Base-by-base conservation (phyloP, 106 monocot genomes). In the Phalaenopsis aphrodite region DNA sequence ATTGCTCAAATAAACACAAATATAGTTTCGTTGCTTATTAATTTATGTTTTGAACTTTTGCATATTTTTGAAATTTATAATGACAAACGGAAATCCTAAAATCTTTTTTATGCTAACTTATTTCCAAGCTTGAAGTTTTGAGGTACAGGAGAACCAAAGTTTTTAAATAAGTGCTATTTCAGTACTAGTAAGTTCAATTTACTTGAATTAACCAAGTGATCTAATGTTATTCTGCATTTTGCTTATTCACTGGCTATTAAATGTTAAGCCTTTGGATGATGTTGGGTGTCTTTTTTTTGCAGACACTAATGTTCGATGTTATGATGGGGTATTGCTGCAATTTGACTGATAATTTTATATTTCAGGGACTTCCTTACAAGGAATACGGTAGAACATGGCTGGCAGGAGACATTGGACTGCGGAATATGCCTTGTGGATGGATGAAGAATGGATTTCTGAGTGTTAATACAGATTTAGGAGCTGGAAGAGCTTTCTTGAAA, bases 391-490 rank as follows among this genome's bases (percentile, higher is more conserved):
- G 81, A 52, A 46, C 71, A 61, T 90, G 90, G 94, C 30, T 57
- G 2, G 90, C 94, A 37, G 81, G 52, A 79, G 90, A 98, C 61
- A 89, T 98, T 69, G 97, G 94, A 36, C 56, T 90, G 67, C 85
- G 6, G 36, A 78, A 92, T 56, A 89, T 67, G 85, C 84, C 82
- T 67, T 98, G 94, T 90, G 87, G 71, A 48, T 98, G 97, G 97
- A 88, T 94, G 94, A 75, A 83, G 24, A 47, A 92, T 84, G 97
- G 97, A 58, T 98, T 94, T 88, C 90, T 98, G 94, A 98, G 97
- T 84, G 92, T 94, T 41, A 78, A 98, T 76, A 94, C 94, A 19
- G 82, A 90, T 78, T 56, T 84, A 42, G 81, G 82, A 56, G 94
- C 97, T 18, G 97, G 97, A 75, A 86, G 47, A 83, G 94, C 90